Evolutionary conservation across 768 basidiomycete species (phyloP).

Genomic region (Tricholoma furcatifolium): DNA sequence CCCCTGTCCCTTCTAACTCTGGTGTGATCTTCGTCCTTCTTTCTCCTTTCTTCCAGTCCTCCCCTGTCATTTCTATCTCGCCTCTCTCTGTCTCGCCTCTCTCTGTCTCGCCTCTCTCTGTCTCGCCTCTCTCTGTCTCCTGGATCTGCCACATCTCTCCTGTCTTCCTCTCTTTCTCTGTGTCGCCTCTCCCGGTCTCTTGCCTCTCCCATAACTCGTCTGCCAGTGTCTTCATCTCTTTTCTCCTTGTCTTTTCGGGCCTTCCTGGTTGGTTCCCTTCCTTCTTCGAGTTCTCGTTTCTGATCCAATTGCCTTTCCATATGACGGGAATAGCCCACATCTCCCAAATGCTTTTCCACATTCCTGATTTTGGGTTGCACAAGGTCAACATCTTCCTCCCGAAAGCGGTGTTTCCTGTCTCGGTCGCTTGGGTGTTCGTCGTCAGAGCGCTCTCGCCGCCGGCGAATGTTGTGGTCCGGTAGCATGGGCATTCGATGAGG

Average conservation of each 20-base stretch:
- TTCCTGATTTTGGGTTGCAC: constrained; percentile 11
- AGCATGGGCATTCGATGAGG: background rate
- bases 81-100: constrained; percentile 17
- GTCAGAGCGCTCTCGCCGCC: background rate
- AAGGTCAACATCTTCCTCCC: background rate
- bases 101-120: constrained; percentile 17
- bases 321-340: constrained; percentile 18
- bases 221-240: constrained; percentile 5
- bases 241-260: constrained; percentile 13
- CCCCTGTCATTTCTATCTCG: background rate
- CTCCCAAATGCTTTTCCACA: constrained; percentile 1
- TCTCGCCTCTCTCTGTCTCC: constrained; percentile 14
- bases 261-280: constrained; percentile 16
- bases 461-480: background rate
- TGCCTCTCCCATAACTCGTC: constrained; percentile 11
- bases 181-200: constrained; percentile 9
- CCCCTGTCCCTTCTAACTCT: too few species aligned
- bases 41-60: too few species aligned
- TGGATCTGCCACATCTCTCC: constrained; percentile 8
- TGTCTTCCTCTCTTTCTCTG: constrained; percentile 5
- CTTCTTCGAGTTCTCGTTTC: constrained; percentile 15
- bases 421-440: background rate
- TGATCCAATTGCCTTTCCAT: constrained; percentile 17
- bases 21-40: too few species aligned
- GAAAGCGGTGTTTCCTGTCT: background rate